Percentiles rank a stretch among this genome's conserved stretches.
phyloP scores from a whole-genome alignment of 1,284 basidiomycete genomes.

The Moniliella sp. region DNA sequence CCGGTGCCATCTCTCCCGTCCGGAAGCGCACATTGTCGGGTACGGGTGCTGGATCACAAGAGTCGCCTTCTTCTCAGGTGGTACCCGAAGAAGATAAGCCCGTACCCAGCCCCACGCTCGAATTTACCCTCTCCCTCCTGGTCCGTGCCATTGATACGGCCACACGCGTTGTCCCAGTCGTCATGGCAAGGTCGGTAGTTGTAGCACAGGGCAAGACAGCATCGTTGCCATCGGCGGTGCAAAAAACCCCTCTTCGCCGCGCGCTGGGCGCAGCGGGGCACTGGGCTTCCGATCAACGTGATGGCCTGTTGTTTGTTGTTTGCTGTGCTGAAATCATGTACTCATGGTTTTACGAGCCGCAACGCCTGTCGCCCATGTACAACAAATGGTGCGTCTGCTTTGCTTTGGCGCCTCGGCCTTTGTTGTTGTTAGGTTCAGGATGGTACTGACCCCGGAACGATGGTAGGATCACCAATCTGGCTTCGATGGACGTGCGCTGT shows the following conservation, averaged over 20 bases:
- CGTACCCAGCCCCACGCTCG: slow-evolving; percentile 29
- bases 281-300: slow-evolving; percentile 8
- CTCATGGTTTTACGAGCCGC: slow-evolving; percentile 29
- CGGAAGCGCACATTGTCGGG: too few species aligned
- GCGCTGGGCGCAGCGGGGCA: not conserved
- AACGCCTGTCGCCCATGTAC: slow-evolving; percentile 25
- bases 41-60: too few species aligned
- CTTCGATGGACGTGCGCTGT: slow-evolving; percentile 32
- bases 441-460: too few species aligned
- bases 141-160: slow-evolving; percentile 33
- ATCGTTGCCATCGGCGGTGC: not conserved
- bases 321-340: slow-evolving; percentile 26
- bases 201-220: not conserved
- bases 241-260: not conserved
- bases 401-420: too few species aligned
- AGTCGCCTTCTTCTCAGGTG: too few species aligned
- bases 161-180: slow-evolving; percentile 10
- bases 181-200: not conserved
- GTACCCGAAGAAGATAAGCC: too few species aligned
- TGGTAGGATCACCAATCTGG: slow-evolving; percentile 16
- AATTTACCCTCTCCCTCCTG: slow-evolving; percentile 34
- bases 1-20: too few species aligned
- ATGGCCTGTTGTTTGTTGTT: slow-evolving; percentile 21
- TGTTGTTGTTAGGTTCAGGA: too few species aligned
- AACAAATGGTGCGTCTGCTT: slow-evolving; percentile 26